These are phyloP conservation scores for Beta lomatogona DNA, from an alignment of 179 eudicot genomes.

Conservation along the genomic window DNA sequence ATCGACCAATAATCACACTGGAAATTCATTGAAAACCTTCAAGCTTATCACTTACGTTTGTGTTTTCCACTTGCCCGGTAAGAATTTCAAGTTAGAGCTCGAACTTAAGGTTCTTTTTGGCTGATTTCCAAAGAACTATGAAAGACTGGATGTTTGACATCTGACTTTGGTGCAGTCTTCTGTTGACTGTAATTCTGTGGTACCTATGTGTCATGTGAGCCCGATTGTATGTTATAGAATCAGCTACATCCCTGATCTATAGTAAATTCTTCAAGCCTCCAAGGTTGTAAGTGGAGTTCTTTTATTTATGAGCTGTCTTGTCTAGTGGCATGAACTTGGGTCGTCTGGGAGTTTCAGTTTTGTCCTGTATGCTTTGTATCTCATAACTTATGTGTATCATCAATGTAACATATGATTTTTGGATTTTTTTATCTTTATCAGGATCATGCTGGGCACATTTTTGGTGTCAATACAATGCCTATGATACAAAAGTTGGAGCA, in stretches of 20 bases:
- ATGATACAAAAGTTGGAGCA: slow-evolving; percentile 93
- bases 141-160: too few relatives aligned
- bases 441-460: slow-evolving; percentile 99
- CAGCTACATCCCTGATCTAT: background rate
- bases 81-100: background rate
- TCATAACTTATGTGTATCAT: background rate
- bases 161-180: too few relatives aligned
- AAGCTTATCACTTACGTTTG: background rate
- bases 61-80: background rate
- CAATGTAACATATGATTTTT: slow-evolving; percentile 1
- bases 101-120: background rate
- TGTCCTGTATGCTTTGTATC: background rate
- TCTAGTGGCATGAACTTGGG: background rate
- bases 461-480: slow-evolving; percentile 85
- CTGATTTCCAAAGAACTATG: too few relatives aligned
- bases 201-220: too few relatives aligned
- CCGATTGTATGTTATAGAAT: too few relatives aligned
- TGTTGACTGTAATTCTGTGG: too few relatives aligned
- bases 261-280: background rate
- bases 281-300: background rate
- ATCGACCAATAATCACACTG: background rate
- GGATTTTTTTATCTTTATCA: slow-evolving; percentile 34
- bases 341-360: background rate
- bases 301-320: background rate
- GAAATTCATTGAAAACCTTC: background rate